Evolutionary conservation across 2,329 filamentous ascomycete genomes (phyloP), one percentile per base, ranked within the genome.

Genomic region (Neodidymelliopsis sp.): DNA sequence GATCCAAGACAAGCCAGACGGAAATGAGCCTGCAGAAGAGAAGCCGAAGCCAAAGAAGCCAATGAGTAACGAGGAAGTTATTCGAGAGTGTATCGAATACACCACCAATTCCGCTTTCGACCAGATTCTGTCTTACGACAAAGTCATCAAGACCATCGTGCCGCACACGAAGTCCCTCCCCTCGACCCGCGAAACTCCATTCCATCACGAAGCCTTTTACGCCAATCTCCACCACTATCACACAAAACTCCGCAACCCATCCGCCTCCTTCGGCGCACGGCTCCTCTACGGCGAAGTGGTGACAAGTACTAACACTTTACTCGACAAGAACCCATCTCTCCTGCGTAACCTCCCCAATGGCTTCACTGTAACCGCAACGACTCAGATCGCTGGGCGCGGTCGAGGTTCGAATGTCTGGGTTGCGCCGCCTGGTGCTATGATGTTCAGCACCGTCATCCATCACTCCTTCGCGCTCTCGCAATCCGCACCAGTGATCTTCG

Each of bases 371-470:
- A 88, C 89, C 1, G 93, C 94, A 1, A 94, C 91, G 0, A 91
- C 88, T 0, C 93, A 97, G 71, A 80, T 97, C 6, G 90, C 92
- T 0, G 94, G 88, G 6, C 86, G 94, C 27, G 94, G 94, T 6
- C 87, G 94, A 8, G 94, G 94, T 4, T 86, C 83, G 23, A 99
- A 99, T 63, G 90, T 97, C 51, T 99, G 94, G 94, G 85, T 99
- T 4, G 91, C 92, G 0, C 94, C 94, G 0, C 84, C 89, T 0
- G 94, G 94, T 1, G 85, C 85, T 25, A 80, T 97, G 5, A 88
- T 97, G 70, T 94, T 96, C 75, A 96, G 91, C 8, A 91, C 88
- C 0, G 85, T 95, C 28, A 84, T 99, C 58, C 89, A 90, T 55
- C 94, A 99, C 73, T 83, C 89, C 1, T 84, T 89, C 22, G 79